phyloP scores from a whole-genome alignment of 805 yeast species.

The Saturnispora besseyi region DNA sequence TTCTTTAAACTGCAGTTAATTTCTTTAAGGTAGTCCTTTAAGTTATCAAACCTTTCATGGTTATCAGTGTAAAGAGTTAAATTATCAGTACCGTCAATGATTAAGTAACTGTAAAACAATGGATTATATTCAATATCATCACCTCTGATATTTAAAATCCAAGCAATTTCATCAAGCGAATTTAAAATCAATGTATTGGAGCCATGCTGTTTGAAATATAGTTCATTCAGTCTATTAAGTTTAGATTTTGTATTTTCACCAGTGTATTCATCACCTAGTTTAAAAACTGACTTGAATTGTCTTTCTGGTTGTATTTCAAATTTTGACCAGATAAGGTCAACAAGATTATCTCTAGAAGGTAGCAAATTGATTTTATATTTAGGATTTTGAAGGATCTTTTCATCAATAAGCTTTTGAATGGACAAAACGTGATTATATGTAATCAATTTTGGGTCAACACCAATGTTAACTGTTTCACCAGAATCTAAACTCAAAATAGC shows the following conservation, averaged over 20 bases:
- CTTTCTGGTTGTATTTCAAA: slow-evolving; percentile 58
- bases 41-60: slow-evolving; percentile 29
- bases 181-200: slow-evolving; percentile 30
- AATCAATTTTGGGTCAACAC: slow-evolving; percentile 43
- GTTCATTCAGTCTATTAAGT: slow-evolving; percentile 35
- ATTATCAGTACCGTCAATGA: slow-evolving; percentile 33
- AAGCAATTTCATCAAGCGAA: slow-evolving; percentile 78
- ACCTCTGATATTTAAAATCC: slow-evolving; percentile 76
- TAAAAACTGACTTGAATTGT: slow-evolving; percentile 39
- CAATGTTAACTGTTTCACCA: slow-evolving; percentile 27
- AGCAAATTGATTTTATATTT: slow-evolving; percentile 33
- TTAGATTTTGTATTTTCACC: slow-evolving; percentile 62
- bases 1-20: slow-evolving; percentile 36
- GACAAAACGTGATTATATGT: slow-evolving; percentile 30
- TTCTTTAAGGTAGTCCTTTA: slow-evolving; percentile 32
- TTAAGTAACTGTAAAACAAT: slow-evolving; percentile 41
- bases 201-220: slow-evolving; percentile 28
- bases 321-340: slow-evolving; percentile 40
- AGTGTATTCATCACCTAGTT: slow-evolving; percentile 44
- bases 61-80: slow-evolving; percentile 36
- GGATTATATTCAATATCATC: slow-evolving; percentile 48
- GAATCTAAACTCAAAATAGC: slow-evolving; percentile 40
- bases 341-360: slow-evolving; percentile 39
- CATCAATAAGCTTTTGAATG: slow-evolving; percentile 27
- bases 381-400: slow-evolving; percentile 19